Evolutionary conservation across 441 rosid species (phyloP), one percentile per base, ranked within the genome.

Genomic region (Populus tomentosa): DNA sequence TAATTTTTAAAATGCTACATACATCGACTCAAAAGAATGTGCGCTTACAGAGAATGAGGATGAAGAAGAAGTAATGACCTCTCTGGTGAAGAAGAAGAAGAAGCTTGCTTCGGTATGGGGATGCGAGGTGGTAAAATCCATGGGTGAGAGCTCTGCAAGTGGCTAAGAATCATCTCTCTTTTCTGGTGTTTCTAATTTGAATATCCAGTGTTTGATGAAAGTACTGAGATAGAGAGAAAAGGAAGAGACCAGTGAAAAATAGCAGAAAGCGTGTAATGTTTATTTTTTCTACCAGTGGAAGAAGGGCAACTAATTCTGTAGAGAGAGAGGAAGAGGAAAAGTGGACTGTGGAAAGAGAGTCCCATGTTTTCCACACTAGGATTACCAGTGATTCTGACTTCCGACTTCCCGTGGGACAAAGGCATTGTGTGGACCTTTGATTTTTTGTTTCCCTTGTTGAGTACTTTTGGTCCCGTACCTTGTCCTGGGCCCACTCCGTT

Each of bases 161-260:
- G 96, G 80, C 78, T 32, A 40, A 80, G 78, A 82, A 83, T 67
- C 96, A 90, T 89, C 56, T 50, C 72, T 26, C 69, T 72, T n/a
- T 46, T 32, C 46, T 23, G 35, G 74, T 42, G n/a, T 46, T 10
- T 66, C 16, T 36, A 7, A 4, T 1, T 11, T 28, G 42, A 56
- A 21, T 28, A 67, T 40, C 38, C 63, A 67, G 70, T 36, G 82
- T 72, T 72, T 32, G 80, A 79, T 7, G 78, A 78, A 82, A 73
- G 68, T 50, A 50, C 61, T 0, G 35, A 69, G 24, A 32, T 56
- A 65, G 11, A 42, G 16, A 40, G 20, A 40, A 7, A 14, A 6
- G 13, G 61, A 32, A 35, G n/a, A 50, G 53, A 7, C 6, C n/a
- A 5, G 14, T 10, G 16, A 70, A 38, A 32, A 24, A 4, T 20